Evolutionary conservation across 208 protist species (phyloP), one percentile per base, ranked within the genome.

Genomic region (Tritrichomonas musculus): DNA sequence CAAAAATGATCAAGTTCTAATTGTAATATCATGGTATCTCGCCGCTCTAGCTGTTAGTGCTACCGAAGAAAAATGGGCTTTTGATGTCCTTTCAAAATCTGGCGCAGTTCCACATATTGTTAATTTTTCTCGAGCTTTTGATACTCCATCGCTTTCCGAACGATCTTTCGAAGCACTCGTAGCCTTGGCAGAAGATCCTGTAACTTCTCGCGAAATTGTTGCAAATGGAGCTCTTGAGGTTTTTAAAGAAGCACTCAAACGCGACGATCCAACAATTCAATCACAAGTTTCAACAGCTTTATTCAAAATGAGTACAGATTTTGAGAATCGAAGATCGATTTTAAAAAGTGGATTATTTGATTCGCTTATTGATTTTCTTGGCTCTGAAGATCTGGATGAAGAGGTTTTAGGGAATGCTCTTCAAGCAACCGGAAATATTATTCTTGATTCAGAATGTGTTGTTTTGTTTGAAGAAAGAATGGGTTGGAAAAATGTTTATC

Each of bases 1-100:
- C n/a, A 53, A 88, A 49, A 88, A 88, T 57, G 77, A 88, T 88
- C 77, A 88, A 88, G 77, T 88, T 39, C 39, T 60, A 88, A 88
- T 88, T 47, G 77, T 88, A 30, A 88, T 88, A 44, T 88, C 77
- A 39, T 88, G 77, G 77, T 88, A 88, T 88, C 41, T 88, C n/a
- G 77, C 77, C 33, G 77, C 77, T 39, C 47, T 88, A 27, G 77
- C 77, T 8, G 57, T 47, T 11, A 53, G 17, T 55, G 41, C 77
- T 3, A 44, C n/a, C 41, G 33, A 53, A 53, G 41, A 53, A 60
- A 88, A 88, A 39, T 88, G 77, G 77, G 77, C 47, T 0, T 88
- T 88, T 50, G 47, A 88, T 2, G 1, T 88, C 11, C 77, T 88
- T 36, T 88, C 77, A 11, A 88, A 88, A 88, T 88, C 77, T 20